A percentile compares a stretch with the other conserved stretches of the same genome.
These are phyloP conservation scores for Lentinula detonsa DNA, from an alignment of 768 basidiomycete species.

Conservation along the genomic window DNA sequence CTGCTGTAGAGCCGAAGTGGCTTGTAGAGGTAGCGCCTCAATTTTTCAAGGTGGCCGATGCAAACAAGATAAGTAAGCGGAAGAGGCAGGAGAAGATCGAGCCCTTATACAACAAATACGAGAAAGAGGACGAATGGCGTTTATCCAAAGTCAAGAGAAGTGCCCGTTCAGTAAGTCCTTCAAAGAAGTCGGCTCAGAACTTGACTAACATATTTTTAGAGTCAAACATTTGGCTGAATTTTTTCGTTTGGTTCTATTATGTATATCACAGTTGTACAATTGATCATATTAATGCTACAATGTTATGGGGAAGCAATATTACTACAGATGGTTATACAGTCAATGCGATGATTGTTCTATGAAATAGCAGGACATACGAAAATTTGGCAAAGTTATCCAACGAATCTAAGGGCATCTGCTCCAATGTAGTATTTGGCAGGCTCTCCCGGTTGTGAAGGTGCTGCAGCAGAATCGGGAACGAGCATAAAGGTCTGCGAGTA, in stretches of 20 bases:
- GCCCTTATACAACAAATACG: conserved; percentile 92
- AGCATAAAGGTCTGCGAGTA: conserved; percentile 88
- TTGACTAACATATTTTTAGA: conserved; percentile 31
- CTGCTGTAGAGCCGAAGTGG: conserved; percentile 97
- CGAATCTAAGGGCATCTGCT: conserved; percentile 76
- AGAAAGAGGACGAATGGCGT: conserved; percentile 93
- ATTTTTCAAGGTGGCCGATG: conserved; percentile 98
- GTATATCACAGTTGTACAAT: conserved; percentile 1
- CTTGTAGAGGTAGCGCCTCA: conserved; percentile 96
- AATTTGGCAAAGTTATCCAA: conserved; percentile 33
- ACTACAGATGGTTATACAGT: background rate
- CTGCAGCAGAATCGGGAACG: conserved; percentile 63
- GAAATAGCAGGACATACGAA: background rate
- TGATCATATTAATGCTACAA: background rate
- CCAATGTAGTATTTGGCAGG: conserved; percentile 79
- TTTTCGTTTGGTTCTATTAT: conserved; percentile 5
- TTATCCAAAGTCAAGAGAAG: conserved; percentile 89
- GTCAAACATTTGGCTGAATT: conserved; percentile 83
- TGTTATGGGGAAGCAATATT: background rate
- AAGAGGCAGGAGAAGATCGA: conserved; percentile 97
- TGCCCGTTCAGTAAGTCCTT: conserved; percentile 62
- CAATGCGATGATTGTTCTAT: background rate
- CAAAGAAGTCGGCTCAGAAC: background rate
- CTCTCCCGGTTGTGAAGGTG: conserved; percentile 61
- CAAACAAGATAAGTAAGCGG: conserved; percentile 94